phyloP scores from a whole-genome alignment of 2,329 filamentous ascomycete genomes.

The Ophiostoma sp. region DNA sequence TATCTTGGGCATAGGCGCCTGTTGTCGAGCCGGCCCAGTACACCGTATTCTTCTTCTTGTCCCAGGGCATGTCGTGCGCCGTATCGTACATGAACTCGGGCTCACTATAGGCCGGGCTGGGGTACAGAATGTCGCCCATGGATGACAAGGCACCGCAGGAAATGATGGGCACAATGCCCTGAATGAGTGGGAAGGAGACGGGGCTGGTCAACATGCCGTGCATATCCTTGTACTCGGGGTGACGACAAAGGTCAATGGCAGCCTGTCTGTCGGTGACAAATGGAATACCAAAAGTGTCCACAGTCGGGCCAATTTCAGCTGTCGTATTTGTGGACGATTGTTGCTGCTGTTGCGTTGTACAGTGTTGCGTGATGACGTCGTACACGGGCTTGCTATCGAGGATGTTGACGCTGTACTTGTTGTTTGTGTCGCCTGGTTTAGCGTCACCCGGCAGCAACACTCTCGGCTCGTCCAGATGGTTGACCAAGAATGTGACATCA shows the following conservation, averaged over 20 bases:
- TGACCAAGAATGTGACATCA: constrained; percentile 46
- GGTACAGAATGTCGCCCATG: constrained; percentile 54
- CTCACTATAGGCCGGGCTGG: constrained; percentile 52
- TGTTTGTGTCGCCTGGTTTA: background rate
- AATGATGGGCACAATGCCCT: constrained; percentile 48
- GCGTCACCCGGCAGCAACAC: constrained; percentile 38
- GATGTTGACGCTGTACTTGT: background rate
- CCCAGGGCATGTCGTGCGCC: constrained; percentile 47
- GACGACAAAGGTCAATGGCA: constrained; percentile 44
- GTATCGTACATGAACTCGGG: constrained; percentile 45
- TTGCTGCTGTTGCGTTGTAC: background rate
- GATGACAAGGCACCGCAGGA: constrained; percentile 48
- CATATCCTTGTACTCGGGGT: constrained; percentile 45
- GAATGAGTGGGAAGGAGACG: constrained; percentile 43
- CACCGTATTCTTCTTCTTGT: constrained; percentile 49
- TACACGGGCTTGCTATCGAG: background rate
- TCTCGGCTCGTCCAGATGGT: constrained; percentile 51
- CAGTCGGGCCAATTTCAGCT: background rate
- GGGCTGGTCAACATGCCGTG: constrained; percentile 51
- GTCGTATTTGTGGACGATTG: background rate
- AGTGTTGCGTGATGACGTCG: background rate
- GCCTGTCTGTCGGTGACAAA: constrained; percentile 40
- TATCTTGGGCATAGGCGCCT: constrained; percentile 46
- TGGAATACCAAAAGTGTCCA: constrained; percentile 36
- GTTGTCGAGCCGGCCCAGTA: constrained; percentile 62